These are phyloP conservation scores for Ganoderma sinense DNA, from an alignment of 1,284 basidiomycete species.

Conservation along the genomic window DNA sequence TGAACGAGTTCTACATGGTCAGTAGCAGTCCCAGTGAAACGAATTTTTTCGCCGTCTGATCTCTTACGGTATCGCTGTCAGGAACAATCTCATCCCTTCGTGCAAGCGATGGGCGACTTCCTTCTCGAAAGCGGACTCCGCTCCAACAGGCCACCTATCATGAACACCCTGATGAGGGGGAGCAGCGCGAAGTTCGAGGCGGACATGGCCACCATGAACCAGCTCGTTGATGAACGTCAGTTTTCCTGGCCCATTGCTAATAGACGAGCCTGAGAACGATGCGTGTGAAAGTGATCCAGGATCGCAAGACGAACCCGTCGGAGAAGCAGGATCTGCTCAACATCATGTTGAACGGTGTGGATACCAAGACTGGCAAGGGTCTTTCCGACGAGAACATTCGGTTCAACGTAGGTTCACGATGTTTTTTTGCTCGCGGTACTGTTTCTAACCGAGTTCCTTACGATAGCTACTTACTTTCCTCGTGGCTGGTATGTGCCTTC, in stretches of 20 bases:
- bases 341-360: conserved; percentile 55
- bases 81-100: conserved; percentile 50
- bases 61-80: conserved; percentile 23
- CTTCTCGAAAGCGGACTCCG: conserved; percentile 48
- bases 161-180: conserved; percentile 45
- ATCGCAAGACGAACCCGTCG: conserved; percentile 46
- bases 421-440: not conserved
- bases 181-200: conserved; percentile 49
- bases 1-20: conserved; percentile 51
- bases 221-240: conserved; percentile 49
- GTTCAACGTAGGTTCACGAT: conserved; percentile 47
- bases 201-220: conserved; percentile 49
- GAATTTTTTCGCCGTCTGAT: not conserved
- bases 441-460: not conserved
- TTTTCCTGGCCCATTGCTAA: conserved; percentile 4
- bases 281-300: conserved; percentile 42
- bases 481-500: conserved; percentile 48
- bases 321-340: conserved; percentile 55
- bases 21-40: not conserved
- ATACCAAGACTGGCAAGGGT: conserved; percentile 54
- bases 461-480: conserved; percentile 59
- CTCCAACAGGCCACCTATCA: conserved; percentile 44
- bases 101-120: conserved; percentile 52
- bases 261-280: not conserved
- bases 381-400: conserved; percentile 54